These are phyloP conservation scores for Raffaelea deltoideospora DNA, from an alignment of 2,329 filamentous ascomycete species.

Conservation along the genomic window DNA sequence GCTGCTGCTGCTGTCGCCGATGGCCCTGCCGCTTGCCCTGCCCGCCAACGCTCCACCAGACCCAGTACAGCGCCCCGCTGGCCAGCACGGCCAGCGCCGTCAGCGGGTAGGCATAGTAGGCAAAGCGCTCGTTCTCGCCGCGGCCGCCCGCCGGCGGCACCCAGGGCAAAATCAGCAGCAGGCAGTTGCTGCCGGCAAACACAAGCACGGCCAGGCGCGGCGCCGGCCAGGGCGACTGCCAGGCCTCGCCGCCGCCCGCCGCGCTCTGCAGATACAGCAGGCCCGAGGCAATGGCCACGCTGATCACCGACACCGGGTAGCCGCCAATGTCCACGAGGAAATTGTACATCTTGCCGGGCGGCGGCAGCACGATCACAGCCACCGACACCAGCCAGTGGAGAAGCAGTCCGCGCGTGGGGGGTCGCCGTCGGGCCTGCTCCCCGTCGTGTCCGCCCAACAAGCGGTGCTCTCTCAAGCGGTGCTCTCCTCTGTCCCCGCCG, in stretches of 20 bases:
- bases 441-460: conserved; percentile 1
- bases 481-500: too few relatives aligned
- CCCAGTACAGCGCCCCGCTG: conserved; percentile 19
- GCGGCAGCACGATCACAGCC: conserved; percentile 35
- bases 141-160: conserved; percentile 15
- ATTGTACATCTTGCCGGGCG: conserved; percentile 24
- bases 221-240: conserved; percentile 16
- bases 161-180: conserved; percentile 21
- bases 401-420: conserved; percentile 22
- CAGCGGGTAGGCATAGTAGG: conserved; percentile 21
- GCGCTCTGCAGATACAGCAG: conserved; percentile 17
- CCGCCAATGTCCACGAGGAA: conserved; percentile 22
- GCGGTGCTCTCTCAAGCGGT: too few relatives aligned
- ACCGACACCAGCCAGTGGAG: conserved; percentile 48
- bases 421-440: neutral
- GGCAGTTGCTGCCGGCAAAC: conserved; percentile 17
- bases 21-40: neutral
- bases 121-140: conserved; percentile 14
- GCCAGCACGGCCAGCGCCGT: conserved; percentile 19
- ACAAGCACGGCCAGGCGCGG: conserved; percentile 14
- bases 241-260: conserved; percentile 14
- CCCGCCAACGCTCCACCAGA: conserved; percentile 15
- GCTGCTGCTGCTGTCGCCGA: neutral
- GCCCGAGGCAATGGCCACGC: conserved; percentile 18
- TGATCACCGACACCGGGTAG: conserved; percentile 21